Percentiles rank a stretch among this genome's conserved stretches.
Conservation (phyloP, 139 green algal species). For the Penium margaritaceum region DNA sequence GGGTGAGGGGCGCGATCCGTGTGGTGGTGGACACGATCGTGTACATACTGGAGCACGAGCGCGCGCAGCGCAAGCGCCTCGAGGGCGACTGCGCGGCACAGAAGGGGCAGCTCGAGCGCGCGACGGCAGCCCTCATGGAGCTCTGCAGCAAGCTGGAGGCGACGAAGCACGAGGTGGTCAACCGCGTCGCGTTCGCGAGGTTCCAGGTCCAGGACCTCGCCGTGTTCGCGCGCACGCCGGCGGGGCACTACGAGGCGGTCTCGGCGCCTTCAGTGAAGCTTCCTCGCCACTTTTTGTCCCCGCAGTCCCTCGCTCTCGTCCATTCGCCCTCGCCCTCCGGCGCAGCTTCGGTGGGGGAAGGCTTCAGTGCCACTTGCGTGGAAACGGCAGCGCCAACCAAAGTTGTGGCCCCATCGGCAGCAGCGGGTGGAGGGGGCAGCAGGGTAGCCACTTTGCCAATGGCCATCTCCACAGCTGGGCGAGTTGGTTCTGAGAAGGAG, state of each 20-base stretch:
- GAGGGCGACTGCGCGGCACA: neutral
- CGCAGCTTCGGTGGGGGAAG: neutral
- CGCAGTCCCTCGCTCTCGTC: slow-evolving; percentile 21
- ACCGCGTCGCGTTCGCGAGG: neutral
- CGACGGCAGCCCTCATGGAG: neutral
- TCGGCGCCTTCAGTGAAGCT: neutral
- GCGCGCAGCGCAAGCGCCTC: too few species aligned
- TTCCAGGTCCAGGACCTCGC: slow-evolving; percentile 25
- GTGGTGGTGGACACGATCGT: neutral
- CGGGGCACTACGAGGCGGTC: slow-evolving; percentile 1
- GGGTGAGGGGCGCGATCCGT: slow-evolving; percentile 1
- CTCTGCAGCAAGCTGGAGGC: too few species aligned
- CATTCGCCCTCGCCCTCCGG: neutral
- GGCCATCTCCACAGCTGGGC: neutral
- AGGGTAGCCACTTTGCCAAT: neutral
- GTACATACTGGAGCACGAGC: neutral
- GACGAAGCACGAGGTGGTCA: slow-evolving; percentile 14
- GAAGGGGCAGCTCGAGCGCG: neutral
- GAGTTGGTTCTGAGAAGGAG: neutral
- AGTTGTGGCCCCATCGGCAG: neutral
- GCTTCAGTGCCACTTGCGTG: neutral
- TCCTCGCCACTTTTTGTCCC: slow-evolving; percentile 7
- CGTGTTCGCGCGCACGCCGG: neutral
- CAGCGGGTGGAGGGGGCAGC: neutral
- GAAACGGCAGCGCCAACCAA: neutral